Evolutionary conservation across 768 basidiomycete genomes (phyloP).

Genomic region (Lactarius deliciosus): DNA sequence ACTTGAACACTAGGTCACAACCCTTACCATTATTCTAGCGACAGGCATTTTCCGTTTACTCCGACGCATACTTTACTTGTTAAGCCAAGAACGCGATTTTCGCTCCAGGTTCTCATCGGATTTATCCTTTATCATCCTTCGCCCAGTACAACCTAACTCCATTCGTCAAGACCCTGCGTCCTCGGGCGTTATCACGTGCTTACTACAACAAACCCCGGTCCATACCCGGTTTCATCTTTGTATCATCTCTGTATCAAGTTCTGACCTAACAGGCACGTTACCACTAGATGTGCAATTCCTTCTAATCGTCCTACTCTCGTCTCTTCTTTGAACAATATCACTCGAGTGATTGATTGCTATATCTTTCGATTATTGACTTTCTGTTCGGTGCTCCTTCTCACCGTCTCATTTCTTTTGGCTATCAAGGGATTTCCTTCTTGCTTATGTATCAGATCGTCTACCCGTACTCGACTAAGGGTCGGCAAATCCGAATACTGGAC

Average conservation of each 20-base stretch:
- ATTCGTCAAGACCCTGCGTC: neutral
- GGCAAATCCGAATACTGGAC: neutral
- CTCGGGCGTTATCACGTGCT: neutral
- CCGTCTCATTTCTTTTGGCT: neutral
- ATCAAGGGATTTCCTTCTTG: neutral
- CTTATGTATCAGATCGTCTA: neutral
- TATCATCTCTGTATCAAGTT: too few relatives aligned
- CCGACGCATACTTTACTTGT: neutral
- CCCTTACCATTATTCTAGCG: neutral
- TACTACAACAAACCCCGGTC: conserved; percentile 1
- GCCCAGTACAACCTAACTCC: neutral
- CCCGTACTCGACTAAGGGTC: neutral
- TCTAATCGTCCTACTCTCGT: neutral
- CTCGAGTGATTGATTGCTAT: neutral
- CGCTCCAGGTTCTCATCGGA: too few relatives aligned
- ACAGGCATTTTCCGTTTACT: neutral
- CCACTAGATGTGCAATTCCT: neutral
- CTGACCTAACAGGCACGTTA: neutral
- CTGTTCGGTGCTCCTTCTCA: neutral
- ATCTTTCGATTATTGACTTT: neutral
- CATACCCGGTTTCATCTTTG: neutral
- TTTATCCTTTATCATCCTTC: neutral
- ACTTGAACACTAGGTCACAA: neutral
- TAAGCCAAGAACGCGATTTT: neutral
- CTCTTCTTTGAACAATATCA: neutral